Evolutionary conservation across 805 yeast species (phyloP), one percentile per base, ranked within the genome.

Genomic region (Kodamaea restingae): DNA sequence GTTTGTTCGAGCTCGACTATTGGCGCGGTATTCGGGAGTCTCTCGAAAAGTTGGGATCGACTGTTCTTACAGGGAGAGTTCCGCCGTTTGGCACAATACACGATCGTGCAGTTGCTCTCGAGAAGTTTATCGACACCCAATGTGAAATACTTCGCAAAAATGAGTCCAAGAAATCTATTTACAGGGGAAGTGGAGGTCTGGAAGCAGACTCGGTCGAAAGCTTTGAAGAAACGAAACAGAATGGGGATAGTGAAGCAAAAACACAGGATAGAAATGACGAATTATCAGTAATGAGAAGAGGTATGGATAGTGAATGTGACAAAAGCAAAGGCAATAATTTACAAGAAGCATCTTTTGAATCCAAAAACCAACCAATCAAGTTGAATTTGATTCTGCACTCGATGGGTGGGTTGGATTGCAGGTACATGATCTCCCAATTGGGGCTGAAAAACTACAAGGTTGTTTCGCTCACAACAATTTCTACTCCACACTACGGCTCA

Each of bases 401-500:
- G 0, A 88, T 88, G 96, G 97, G 97, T 4, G 97, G 97, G 0
- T 63, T 88, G 21, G 96, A 90, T 54, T 77, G 88, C 24, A 64
- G 97, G 37, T 86, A 80, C 54, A 59, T 90, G 47, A 84, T 88
- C 2, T 71, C 85, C 0, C 65, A 73, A 35, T 55, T 84, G 3
- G 54, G 52, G 35, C 45, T 50, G 15, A 59, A 67, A 35, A 63
- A 70, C 18, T 81, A 77, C 49, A 64, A 77, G 48, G 83, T 90
- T 7, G 77, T 71, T 1, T 83, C 93, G 30, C 63, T 88, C 20
- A 88, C 96, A 1, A 88, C 97, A 0, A 70, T 88, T 0, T 77
- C 93, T 0, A 86, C 96, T 0, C 97, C 97, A 0, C 97, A 88
- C 62, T 76, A 72, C 39, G 97, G 97, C 0, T 79, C 95, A 0